Conservation (phyloP, 768 basidiomycete species). For the Ramaria rubella region DNA sequence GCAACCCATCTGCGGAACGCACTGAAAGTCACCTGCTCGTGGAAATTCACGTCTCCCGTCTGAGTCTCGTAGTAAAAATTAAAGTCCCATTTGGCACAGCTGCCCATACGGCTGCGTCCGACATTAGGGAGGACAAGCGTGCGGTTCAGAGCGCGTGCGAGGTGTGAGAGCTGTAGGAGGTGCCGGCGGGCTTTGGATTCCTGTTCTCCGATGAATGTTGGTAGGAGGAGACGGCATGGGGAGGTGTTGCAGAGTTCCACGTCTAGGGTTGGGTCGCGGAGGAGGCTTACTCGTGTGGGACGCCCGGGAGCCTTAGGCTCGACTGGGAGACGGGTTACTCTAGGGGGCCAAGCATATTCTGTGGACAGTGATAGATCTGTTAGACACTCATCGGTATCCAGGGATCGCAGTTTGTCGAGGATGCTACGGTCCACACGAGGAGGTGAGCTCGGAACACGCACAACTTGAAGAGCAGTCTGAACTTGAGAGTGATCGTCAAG, state of each 20-base stretch:
- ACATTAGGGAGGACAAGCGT: slow-evolving; percentile 59
- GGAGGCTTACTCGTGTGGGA: not conserved
- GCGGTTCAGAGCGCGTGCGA: slow-evolving; percentile 45
- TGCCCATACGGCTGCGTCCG: slow-evolving; percentile 45
- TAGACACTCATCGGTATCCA: slow-evolving; percentile 17
- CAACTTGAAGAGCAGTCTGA: too few species aligned
- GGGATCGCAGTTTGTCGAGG: slow-evolving; percentile 21
- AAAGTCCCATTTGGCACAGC: slow-evolving; percentile 45
- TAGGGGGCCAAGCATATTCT: slow-evolving; percentile 25
- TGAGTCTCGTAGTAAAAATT: slow-evolving; percentile 42
- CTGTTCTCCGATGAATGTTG: slow-evolving; percentile 46
- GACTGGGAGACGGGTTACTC: slow-evolving; percentile 31
- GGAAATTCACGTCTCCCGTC: not conserved
- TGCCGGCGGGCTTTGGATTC: slow-evolving; percentile 54
- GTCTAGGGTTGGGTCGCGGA: slow-evolving; percentile 15
- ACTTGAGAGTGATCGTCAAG: too few species aligned
- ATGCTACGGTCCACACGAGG: slow-evolving; percentile 24
- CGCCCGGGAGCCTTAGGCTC: not conserved
- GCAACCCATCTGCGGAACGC: slow-evolving; percentile 36
- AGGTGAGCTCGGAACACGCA: too few species aligned
- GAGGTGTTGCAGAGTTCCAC: slow-evolving; percentile 17
- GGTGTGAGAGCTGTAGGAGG: slow-evolving; percentile 42
- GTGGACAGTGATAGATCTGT: slow-evolving; percentile 9
- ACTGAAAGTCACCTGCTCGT: slow-evolving; percentile 18
- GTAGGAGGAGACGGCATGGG: slow-evolving; percentile 43